Evolutionary conservation across 1,284 basidiomycete genomes (phyloP).

Genomic region (Pisolithus thermaeus): DNA sequence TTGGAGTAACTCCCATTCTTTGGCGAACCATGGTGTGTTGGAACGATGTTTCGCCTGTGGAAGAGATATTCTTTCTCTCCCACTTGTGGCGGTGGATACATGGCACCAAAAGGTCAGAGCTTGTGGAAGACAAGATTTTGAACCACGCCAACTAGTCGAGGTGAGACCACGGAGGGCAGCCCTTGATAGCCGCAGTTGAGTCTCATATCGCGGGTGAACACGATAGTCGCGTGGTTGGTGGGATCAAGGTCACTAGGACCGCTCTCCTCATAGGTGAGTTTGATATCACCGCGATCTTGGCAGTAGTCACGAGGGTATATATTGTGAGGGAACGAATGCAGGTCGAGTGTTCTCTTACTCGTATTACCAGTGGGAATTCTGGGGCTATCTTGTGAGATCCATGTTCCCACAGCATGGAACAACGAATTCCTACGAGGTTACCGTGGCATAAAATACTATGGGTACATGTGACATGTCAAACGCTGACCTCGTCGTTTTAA

Average conservation of each 20-base stretch:
- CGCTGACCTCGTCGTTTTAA: no score
- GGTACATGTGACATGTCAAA: no score
- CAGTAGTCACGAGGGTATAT: not conserved
- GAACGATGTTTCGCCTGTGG: slow-evolving; percentile 22
- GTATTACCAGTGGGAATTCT: not conserved
- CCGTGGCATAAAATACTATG: not conserved
- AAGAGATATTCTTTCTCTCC: not conserved
- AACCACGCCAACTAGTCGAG: not conserved
- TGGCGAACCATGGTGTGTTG: slow-evolving; percentile 17
- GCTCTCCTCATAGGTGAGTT: not conserved
- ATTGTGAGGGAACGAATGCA: not conserved
- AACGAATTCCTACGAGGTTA: not conserved
- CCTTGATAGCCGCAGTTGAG: not conserved
- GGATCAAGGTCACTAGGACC: not conserved
- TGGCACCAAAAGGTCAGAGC: slow-evolving; percentile 7
- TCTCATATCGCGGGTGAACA: not conserved
- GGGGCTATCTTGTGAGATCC: no score
- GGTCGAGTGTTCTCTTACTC: not conserved
- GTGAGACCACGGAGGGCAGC: not conserved
- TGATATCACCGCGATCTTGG: not conserved
- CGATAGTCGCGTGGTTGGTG: not conserved
- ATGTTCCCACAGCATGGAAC: no score
- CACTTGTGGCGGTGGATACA: slow-evolving; percentile 17
- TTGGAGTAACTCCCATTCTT: not conserved
- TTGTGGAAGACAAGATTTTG: not conserved